Evolutionary conservation across 2,329 filamentous ascomycete species (phyloP), one percentile per base, ranked within the genome.

Genomic region (Alternaria panax): DNA sequence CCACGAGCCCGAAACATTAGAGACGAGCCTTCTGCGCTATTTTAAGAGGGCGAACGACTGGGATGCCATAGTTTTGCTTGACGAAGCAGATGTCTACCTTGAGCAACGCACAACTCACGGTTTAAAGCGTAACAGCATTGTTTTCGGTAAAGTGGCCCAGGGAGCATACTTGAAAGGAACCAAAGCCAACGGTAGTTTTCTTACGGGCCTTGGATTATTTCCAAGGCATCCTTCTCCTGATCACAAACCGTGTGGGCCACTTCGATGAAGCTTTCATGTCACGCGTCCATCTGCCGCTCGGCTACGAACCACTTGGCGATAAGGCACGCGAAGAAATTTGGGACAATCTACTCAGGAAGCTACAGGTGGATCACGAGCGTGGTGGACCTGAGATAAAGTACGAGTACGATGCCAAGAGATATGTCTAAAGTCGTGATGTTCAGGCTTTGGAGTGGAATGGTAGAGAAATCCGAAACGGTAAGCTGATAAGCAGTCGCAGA

Each of bases 61-160:
- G 40, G 40, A n/a, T 25, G 40, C 40, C 9, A 42, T 42, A 25
- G 40, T 85, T 0, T 84, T 88, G 5, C 78, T 88, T 4, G 86
- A 88, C 68, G 86, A 88, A 70, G 85, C 85, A 4, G 86, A 88
- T 55, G 84, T 87, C n/a, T 88, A 86, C 72, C 82, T 88, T 14
- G 84, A 86, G 72, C 73, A 80, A 51, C 83, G 86, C 1, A 70
- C 66, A 11, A 51, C 60, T 7, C 64, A 70, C 20, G 70, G 70
- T 30, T 62, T 73, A 5, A 63, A 67, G 24, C 69, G 70, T 30
- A 80, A 80, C 58, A 71, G 71, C n/a, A 32, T 32, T 32, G 30
- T 32, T 0, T 32, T 14, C 0, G 30, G 30, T 32, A 32, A 32
- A 0, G 9, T 1, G 11, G 14, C 9, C 30, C 30, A 3, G 4